Conservation (phyloP, 495 filamentous ascomycete genomes). For the Tricharina praecox region DNA sequence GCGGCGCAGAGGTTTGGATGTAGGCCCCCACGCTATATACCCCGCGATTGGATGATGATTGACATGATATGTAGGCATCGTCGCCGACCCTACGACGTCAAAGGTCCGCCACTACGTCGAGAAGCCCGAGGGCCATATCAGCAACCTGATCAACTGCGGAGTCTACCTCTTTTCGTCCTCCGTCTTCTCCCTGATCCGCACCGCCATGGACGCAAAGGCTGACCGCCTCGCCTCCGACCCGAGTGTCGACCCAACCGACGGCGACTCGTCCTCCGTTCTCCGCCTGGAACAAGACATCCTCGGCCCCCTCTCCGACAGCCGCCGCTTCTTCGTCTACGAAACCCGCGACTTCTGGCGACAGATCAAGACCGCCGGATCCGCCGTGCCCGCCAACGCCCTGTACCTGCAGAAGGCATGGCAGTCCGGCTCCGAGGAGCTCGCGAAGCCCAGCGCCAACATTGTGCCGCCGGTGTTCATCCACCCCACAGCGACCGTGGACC, state of each 20-base stretch:
- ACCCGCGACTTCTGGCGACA: conserved; percentile 99
- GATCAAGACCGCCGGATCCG: conserved; percentile 97
- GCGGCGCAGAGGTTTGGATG: conserved; percentile 93
- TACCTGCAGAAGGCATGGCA: conserved; percentile 95
- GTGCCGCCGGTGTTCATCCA: conserved; percentile 94
- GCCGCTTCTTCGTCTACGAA: conserved; percentile 96
- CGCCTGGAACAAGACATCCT: conserved; percentile 96
- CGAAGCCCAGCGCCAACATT: conserved; percentile 71
- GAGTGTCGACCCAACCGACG: conserved; percentile 74
- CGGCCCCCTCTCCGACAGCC: conserved; percentile 87
- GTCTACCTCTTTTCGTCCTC: conserved; percentile 93
- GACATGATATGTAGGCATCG: conserved; percentile 38
- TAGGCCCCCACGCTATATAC: conserved; percentile 5
- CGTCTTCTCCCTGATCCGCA: conserved; percentile 92
- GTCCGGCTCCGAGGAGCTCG: conserved; percentile 62
- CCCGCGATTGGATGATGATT: not conserved
- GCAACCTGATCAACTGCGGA: conserved; percentile 97
- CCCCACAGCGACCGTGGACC: conserved; percentile 81
- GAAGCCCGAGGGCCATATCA: conserved; percentile 97
- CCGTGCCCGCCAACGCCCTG: conserved; percentile 90
- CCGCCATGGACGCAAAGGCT: conserved; percentile 86
- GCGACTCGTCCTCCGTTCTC: conserved; percentile 72
- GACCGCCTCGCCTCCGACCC: conserved; percentile 86
- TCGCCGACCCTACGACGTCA: conserved; percentile 85
- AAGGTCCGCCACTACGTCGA: conserved; percentile 98